Evolutionary conservation across 1,284 basidiomycete species (phyloP).

Genomic region (Moesziomyces aphidis): DNA sequence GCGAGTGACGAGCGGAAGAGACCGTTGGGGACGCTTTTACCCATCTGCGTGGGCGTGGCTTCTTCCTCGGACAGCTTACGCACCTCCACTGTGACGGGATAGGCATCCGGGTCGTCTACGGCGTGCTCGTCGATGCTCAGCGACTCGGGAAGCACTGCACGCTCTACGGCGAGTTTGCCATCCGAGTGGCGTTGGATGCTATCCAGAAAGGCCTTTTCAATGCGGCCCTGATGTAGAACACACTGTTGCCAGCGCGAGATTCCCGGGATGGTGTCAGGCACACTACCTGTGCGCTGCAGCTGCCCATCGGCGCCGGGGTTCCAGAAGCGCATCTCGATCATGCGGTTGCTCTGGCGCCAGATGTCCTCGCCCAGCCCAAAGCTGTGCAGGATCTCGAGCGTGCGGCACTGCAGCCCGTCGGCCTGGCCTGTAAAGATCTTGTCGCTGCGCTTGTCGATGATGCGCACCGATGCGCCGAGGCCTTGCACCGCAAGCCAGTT

Average conservation of each 20-base stretch:
- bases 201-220: slow-evolving; percentile 32
- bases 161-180: slow-evolving; percentile 25
- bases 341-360: slow-evolving; percentile 38
- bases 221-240: slow-evolving; percentile 37
- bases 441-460: slow-evolving; percentile 44
- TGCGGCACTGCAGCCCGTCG: slow-evolving; percentile 37
- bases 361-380: slow-evolving; percentile 31
- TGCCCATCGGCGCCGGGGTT: slow-evolving; percentile 33
- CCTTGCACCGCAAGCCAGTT: slow-evolving; percentile 35
- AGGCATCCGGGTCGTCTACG: slow-evolving; percentile 19
- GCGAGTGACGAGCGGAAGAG: slow-evolving; percentile 32
- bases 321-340: slow-evolving; percentile 41
- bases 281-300: slow-evolving; percentile 21
- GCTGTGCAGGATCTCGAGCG: slow-evolving; percentile 39
- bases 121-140: slow-evolving; percentile 16
- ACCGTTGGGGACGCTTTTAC: slow-evolving; percentile 29
- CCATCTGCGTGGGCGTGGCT: slow-evolving; percentile 33
- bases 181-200: slow-evolving; percentile 25
- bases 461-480: slow-evolving; percentile 24
- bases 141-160: slow-evolving; percentile 24
- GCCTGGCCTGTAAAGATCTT: slow-evolving; percentile 42
- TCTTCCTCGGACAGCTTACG: slow-evolving; percentile 30
- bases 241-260: slow-evolving; percentile 42
- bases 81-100: slow-evolving; percentile 22
- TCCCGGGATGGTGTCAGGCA: slow-evolving; percentile 36